phyloP scores from a whole-genome alignment of 75 land plant genomes.

The Sequoiadendron giganteum region DNA sequence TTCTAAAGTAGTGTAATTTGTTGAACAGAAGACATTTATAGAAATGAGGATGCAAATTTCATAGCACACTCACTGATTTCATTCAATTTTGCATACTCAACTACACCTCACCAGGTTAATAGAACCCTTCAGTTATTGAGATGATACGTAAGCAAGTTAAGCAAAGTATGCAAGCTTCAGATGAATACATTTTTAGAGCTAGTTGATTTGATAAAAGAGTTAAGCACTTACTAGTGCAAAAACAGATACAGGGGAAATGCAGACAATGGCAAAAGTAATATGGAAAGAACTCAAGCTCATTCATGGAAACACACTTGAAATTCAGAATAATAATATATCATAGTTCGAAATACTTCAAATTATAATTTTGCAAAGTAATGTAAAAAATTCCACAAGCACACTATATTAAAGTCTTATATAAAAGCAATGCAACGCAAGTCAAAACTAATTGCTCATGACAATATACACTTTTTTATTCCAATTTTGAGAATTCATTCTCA shows the following conservation, averaged over 20 bases:
- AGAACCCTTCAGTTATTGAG: not conserved
- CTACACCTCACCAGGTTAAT: not conserved
- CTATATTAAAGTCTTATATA: not conserved
- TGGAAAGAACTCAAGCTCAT: not conserved
- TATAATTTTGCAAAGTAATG: not conserved
- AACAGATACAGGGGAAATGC: no score
- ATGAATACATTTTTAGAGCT: not conserved
- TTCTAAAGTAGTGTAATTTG: no score
- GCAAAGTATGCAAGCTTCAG: not conserved
- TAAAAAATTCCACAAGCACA: not conserved
- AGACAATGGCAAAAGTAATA: no score
- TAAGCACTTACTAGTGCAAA: no score
- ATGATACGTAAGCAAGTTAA: not conserved
- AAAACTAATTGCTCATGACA: no score
- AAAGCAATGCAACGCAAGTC: not conserved
- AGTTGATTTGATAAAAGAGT: not conserved
- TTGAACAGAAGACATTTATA: not conserved
- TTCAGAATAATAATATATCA: not conserved
- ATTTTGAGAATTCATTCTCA: no score
- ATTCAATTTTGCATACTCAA: not conserved
- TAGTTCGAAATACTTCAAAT: not conserved
- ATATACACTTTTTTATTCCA: no score
- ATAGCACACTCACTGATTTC: not conserved
- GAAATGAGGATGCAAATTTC: not conserved
- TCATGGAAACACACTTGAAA: not conserved